Evolutionary conservation across 2,329 filamentous ascomycete species (phyloP), one percentile per base, ranked within the genome.

Genomic region (Cladosporium sp.): DNA sequence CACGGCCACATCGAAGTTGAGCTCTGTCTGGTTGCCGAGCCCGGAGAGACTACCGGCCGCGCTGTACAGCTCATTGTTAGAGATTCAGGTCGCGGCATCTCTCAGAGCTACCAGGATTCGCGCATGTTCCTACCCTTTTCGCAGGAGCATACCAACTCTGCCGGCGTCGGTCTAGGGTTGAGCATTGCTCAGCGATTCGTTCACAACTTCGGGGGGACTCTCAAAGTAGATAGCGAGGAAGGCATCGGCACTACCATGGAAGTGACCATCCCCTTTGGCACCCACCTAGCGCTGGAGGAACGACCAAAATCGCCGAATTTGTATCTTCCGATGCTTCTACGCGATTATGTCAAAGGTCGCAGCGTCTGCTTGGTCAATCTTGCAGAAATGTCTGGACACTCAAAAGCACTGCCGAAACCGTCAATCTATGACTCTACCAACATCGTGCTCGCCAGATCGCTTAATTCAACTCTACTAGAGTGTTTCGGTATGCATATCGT

Each of bases 101-200:
- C 19, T 27, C 38, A 2, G 13, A 13, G 27, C 12, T 40, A 27
- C 15, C 38, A 27, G 11, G 13, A 40, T 7, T 13, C 19, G 2
- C 19, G 38, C 12, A 66, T 87, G 0, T 88, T 83, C 62, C 78
- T 75, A 0, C 79, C 83, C 0, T 87, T 86, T 53, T 67, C 74
- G 0, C 84, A 88, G 53, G 85, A 88, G 58, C 75, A 86, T 39
- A 67, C 70, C 0, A 63, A 87, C 1, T 72, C 77, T 0, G 76
- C 78, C 0, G 84, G 84, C 0, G 79, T 80, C 0, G 84, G 84
- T 0, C 68, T 88, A 0, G 85, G 85, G 0, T 66, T 88, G 47
- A 83, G 80, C 38, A 77, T 88, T 6, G 83, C 86, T 62, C 72
- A 59, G 51, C 67, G 50, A 36, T 78, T 88, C 4, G 76, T 85